A percentile compares a stretch with the other conserved stretches of the same genome.
Conservation (phyloP, 2,329 filamentous ascomycete species). For the Ophiocordyceps camponoti-saundersi region DNA sequence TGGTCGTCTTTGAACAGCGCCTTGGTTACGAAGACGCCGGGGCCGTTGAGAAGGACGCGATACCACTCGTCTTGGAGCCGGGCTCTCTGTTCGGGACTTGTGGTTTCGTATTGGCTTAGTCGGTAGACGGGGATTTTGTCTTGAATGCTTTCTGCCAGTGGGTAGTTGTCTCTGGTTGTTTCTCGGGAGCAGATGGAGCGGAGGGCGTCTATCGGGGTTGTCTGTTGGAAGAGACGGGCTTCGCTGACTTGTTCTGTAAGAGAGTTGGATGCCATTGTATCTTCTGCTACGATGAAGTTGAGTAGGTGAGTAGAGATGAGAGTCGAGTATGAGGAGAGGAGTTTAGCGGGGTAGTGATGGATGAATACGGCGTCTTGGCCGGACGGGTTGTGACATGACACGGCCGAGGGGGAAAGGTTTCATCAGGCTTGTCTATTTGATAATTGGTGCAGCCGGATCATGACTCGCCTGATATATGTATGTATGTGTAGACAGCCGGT, state of each 20-base stretch:
- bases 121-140: neutral
- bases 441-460: too few relatives aligned
- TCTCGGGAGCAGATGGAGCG: neutral
- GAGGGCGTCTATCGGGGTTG: neutral
- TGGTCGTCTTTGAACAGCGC: slow-evolving; percentile 26
- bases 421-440: too few relatives aligned
- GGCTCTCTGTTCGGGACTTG: neutral
- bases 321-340: too few relatives aligned
- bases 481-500: too few relatives aligned
- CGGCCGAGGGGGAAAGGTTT: too few relatives aligned
- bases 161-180: neutral
- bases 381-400: too few relatives aligned
- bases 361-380: too few relatives aligned
- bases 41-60: slow-evolving; percentile 31
- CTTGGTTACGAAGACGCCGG: slow-evolving; percentile 42
- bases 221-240: neutral
- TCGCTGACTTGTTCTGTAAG: neutral
- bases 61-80: neutral
- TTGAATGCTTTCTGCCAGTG: neutral
- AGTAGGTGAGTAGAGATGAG: too few relatives aligned
- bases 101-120: neutral
- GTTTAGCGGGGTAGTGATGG: too few relatives aligned
- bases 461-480: too few relatives aligned
- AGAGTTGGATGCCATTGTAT: neutral
- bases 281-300: neutral